Base-by-base conservation (phyloP, 1,284 basidiomycete genomes). In the Ustilago nuda region DNA sequence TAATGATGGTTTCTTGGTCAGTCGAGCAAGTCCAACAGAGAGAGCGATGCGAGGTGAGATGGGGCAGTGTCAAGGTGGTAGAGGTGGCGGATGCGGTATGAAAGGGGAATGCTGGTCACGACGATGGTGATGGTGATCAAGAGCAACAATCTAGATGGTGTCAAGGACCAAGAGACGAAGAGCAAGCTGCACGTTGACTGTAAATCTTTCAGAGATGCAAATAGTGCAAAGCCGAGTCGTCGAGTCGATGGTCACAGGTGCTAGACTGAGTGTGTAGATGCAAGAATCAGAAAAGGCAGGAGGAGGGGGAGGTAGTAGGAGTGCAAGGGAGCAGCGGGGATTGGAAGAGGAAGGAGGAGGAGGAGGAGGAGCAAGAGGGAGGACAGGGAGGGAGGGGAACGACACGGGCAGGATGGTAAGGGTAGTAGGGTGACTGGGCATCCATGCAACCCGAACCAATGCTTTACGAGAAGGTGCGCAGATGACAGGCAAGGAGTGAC, bases 161-260 rank as follows among this genome's bases (percentile, higher is more conserved):
- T 41, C 15, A 37, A 59, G 55, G 50, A n/a, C 30, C 4, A 46
- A 57, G 36, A 59, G 36, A 13, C 32, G 48, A 36, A 65, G 53
- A 33, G 55, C 37, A 36, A 45, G 41, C 54, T 66, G 59, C 69
- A 51, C 65, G 59, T 58, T 66, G 63, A 46, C 55, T 56, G 63
- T 52, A 56, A 60, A 62, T 53, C 59, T 52, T 13, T 56, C 43
- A 37, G 32, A 45, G 27, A 39, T 23, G 53, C 45, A 35, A 55
- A 65, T 27, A 37, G 36, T 54, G 54, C 48, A 59, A 61, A 56
- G 60, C 46, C 60, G 51, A 54, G 57, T 17, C 13, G 52, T 55
- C 35, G 55, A 32, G 57, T 60, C 46, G 56, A 48, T 56, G 23
- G 56, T 50, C 52, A 56, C 43, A 54, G 60, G 57, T 46, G 32